Evolutionary conservation across 257 asterid species (phyloP).

Genomic region (Solanum tacnaense): DNA sequence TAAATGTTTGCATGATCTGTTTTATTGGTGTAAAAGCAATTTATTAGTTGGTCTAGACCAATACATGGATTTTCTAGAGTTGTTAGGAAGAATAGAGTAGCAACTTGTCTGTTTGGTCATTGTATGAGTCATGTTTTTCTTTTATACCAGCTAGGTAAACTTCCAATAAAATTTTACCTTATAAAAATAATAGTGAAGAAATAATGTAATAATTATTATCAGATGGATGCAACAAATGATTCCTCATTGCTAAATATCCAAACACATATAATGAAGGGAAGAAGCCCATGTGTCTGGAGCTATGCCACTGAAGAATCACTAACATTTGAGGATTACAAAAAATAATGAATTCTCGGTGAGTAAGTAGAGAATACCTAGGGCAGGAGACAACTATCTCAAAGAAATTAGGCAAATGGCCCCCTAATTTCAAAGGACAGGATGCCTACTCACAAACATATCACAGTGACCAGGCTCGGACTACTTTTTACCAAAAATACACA

Average conservation of each 20-base stretch:
- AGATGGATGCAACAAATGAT: not conserved
- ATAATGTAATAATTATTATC: not conserved
- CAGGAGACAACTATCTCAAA: not conserved
- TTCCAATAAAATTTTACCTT: too few relatives aligned
- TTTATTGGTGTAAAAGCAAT: too few relatives aligned
- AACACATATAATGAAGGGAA: not conserved
- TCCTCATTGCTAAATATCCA: not conserved
- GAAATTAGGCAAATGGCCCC: not conserved
- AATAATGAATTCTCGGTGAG: not conserved
- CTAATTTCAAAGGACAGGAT: not conserved
- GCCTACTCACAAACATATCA: not conserved
- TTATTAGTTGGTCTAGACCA: too few relatives aligned
- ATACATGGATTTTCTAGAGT: too few relatives aligned
- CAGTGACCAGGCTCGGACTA: not conserved
- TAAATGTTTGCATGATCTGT: too few relatives aligned
- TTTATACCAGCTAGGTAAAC: not conserved
- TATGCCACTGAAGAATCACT: not conserved
- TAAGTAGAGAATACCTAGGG: not conserved
- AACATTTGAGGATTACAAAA: not conserved
- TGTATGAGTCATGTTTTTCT: not conserved
- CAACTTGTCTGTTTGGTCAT: not conserved
- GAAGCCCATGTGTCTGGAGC: not conserved
- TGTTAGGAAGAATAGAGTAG: not conserved
- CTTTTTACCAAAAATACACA: not conserved
- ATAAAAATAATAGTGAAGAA: not conserved